phyloP scores from a whole-genome alignment of 2,329 filamentous ascomycete genomes.

The Aspergillus sp. region DNA sequence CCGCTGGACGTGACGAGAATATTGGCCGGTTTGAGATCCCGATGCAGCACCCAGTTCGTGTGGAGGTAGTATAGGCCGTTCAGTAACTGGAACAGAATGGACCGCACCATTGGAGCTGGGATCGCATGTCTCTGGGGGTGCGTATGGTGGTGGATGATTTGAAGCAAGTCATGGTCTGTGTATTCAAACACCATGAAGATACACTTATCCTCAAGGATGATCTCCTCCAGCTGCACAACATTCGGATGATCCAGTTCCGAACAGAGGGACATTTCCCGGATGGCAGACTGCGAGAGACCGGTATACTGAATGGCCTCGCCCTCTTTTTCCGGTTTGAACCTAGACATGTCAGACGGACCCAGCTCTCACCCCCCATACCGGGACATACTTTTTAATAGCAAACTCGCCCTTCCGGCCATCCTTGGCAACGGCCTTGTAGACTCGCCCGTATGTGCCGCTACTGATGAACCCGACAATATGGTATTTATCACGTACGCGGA shows the following conservation, averaged over 20 bases:
- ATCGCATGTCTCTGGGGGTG: conserved; percentile 82
- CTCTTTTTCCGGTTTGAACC: conserved; percentile 95
- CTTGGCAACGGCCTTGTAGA: conserved; percentile 85
- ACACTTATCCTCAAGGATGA: conserved; percentile 95
- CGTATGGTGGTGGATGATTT: conserved; percentile 97
- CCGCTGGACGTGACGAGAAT: conserved; percentile 94
- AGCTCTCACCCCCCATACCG: not conserved
- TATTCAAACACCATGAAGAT: conserved; percentile 99
- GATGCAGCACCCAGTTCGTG: conserved; percentile 92
- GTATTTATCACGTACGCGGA: conserved; percentile 84
- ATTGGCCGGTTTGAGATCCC: conserved; percentile 94
- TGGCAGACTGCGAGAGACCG: conserved; percentile 92
- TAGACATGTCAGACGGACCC: conserved; percentile 16
- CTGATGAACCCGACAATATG: conserved; percentile 97
- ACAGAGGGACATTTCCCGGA: conserved; percentile 95
- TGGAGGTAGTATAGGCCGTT: conserved; percentile 94
- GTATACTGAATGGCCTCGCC: conserved; percentile 92
- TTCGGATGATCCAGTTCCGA: conserved; percentile 84
- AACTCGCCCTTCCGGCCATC: conserved; percentile 71
- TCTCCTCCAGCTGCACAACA: conserved; percentile 84
- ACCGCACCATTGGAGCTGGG: conserved; percentile 78
- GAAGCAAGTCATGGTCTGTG: conserved; percentile 90
- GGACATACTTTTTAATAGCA: conserved; percentile 82
- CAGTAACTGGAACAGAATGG: conserved; percentile 89
- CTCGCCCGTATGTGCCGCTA: conserved; percentile 92